Conservation (phyloP, 2,329 filamentous ascomycete genomes). For the Aspergillus niger region DNA sequence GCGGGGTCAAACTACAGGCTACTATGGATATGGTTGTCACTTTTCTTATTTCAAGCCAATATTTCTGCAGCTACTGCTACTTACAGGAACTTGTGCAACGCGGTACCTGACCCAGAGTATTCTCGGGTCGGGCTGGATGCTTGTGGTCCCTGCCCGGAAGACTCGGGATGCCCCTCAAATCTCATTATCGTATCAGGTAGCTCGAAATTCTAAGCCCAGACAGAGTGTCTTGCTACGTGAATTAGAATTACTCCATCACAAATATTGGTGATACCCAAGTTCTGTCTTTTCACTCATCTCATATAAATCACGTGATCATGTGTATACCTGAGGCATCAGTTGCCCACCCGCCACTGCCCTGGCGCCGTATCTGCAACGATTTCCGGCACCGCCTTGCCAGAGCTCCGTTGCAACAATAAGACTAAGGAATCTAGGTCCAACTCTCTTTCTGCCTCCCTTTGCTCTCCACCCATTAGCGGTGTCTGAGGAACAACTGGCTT, state of each 20-base stretch:
- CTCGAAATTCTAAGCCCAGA: too few species aligned
- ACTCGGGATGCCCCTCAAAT: background rate
- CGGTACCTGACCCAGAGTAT: conserved; percentile 7
- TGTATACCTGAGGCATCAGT: background rate
- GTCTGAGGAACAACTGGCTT: background rate
- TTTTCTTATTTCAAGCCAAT: background rate
- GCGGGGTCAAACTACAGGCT: background rate
- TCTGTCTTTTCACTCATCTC: background rate
- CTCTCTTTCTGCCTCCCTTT: background rate
- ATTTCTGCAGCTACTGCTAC: background rate
- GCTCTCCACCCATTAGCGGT: background rate
- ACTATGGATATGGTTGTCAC: background rate
- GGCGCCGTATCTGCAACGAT: background rate
- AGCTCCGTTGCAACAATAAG: background rate
- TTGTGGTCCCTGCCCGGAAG: background rate
- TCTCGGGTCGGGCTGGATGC: background rate
- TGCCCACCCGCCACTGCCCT: background rate
- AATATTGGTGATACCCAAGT: background rate
- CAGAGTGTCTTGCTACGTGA: too few species aligned
- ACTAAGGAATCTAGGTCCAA: background rate
- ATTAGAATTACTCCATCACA: too few species aligned
- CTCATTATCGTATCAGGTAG: background rate
- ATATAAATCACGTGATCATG: background rate
- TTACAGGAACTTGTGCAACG: background rate
- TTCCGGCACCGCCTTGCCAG: conserved; percentile 3